Base-by-base conservation (phyloP, 106 monocot species). In the Apostasia shenzhenica region DNA sequence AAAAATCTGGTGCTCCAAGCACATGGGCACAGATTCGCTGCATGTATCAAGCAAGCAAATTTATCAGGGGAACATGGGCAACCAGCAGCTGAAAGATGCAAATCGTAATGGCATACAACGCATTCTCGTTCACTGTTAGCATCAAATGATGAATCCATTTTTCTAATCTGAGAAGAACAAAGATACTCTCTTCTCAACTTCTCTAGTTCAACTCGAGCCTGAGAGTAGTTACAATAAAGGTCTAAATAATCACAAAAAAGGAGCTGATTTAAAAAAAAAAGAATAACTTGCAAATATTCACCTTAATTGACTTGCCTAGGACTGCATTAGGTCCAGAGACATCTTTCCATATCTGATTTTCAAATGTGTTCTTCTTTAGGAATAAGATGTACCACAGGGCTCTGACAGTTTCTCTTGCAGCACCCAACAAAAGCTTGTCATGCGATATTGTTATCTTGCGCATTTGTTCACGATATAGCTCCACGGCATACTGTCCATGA, bases 31-130 rank as follows among this genome's bases (percentile, higher is more conserved):
- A 95, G 61, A 75, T 88, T 70, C 66, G 84, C 83, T 68, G 88
- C 91, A 74, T 95, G 94, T 65, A 77, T 60, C 50, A 91, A 75
- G 70, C 94, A 95, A 70, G 94, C 75, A 76, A 88, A 91, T 76
- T 75, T 88, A 64, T 83, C 85, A 13, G 77, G 66, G 39, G 85
- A 91, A 63, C 88, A 91, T 13, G 67, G 48, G 67, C 94, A 95
- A 59, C 81, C 79, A 66, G 60, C 88, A 57, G 91, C 94, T 73
- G 94, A 88, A 56, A 95, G 80, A 62, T 95, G 81, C 63, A 95
- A 68, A 78, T 95, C 94, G 75, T 91, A 91, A 67, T 86, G 85
- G 76, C 94, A 95, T 46, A 84, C 46, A 47, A 77, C 75, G 73
- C 94, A 95, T 62, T 95, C 94, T 51, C 83, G 83, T 69, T 91